phyloP scores from a whole-genome alignment of 805 yeast species.

The Kuraishia capsulata region DNA sequence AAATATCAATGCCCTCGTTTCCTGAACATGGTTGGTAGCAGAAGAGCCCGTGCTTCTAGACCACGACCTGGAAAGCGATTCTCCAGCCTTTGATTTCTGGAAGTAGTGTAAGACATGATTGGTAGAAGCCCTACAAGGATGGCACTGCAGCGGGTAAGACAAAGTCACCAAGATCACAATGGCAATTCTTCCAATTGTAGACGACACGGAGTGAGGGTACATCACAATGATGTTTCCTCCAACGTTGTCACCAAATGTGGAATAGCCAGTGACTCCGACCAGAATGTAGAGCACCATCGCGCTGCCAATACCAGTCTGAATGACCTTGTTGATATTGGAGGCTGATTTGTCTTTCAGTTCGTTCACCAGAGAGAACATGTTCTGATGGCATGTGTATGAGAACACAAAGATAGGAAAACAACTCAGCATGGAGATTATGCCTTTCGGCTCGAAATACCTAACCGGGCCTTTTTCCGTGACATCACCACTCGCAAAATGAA shows the following conservation, averaged over 20 bases:
- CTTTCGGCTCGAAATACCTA: slow-evolving; percentile 34
- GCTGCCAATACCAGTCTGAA: slow-evolving; percentile 42
- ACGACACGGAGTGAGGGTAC: slow-evolving; percentile 56
- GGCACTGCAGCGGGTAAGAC: slow-evolving; percentile 86
- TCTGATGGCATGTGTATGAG: slow-evolving; percentile 94
- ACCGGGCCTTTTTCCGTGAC: slow-evolving; percentile 45
- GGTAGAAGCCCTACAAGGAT: slow-evolving; percentile 80
- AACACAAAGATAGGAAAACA: slow-evolving; percentile 89
- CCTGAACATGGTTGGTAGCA: background rate
- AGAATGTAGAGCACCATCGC: slow-evolving; percentile 56
- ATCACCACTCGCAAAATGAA: slow-evolving; percentile 58
- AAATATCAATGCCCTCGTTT: slow-evolving; percentile 1
- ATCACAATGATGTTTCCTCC: slow-evolving; percentile 72
- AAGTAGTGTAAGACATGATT: slow-evolving; percentile 59
- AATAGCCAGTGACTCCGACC: slow-evolving; percentile 78
- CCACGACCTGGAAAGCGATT: slow-evolving; percentile 1
- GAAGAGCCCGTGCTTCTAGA: background rate
- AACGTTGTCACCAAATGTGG: slow-evolving; percentile 78
- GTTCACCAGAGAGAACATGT: slow-evolving; percentile 82
- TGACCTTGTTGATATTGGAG: slow-evolving; percentile 35
- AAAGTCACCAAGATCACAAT: slow-evolving; percentile 74
- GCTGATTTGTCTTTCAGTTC: slow-evolving; percentile 57
- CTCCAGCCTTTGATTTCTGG: slow-evolving; percentile 14
- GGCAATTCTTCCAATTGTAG: slow-evolving; percentile 72
- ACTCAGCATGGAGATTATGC: slow-evolving; percentile 41